Percentiles rank a stretch among this genome's conserved stretches.
Conservation (phyloP, 1,284 basidiomycete species). For the Cutaneotrichosporon dermatis region DNA sequence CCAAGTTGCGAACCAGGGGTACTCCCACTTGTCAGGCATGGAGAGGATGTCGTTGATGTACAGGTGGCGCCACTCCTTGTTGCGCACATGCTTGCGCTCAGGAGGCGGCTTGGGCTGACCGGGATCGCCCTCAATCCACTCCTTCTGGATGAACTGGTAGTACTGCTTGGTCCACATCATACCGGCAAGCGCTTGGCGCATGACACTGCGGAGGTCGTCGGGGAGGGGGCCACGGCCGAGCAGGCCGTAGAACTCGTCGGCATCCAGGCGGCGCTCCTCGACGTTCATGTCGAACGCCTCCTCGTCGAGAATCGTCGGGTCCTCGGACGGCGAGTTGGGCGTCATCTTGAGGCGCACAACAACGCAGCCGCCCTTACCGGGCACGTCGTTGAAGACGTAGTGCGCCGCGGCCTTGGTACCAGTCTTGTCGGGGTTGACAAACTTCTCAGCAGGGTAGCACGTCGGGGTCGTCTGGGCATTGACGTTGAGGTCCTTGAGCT, state of each 20-base stretch:
- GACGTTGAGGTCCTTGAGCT: constrained; percentile 47
- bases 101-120: constrained; percentile 91
- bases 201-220: constrained; percentile 90
- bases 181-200: constrained; percentile 94
- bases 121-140: constrained; percentile 93
- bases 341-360: constrained; percentile 94
- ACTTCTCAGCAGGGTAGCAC: constrained; percentile 44
- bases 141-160: constrained; percentile 92
- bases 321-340: constrained; percentile 65
- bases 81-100: constrained; percentile 78
- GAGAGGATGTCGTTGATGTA: constrained; percentile 92
- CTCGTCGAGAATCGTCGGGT: constrained; percentile 80
- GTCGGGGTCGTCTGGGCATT: constrained; percentile 61
- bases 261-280: constrained; percentile 83
- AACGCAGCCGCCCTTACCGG: constrained; percentile 84
- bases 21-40: constrained; percentile 99
- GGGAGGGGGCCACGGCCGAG: constrained; percentile 75
- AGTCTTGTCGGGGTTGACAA: constrained; percentile 78
- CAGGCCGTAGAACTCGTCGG: constrained; percentile 89
- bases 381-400: constrained; percentile 81
- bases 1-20: constrained; percentile 91
- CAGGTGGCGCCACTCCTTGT: constrained; percentile 91
- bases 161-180: constrained; percentile 99
- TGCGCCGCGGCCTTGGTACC: constrained; percentile 94
- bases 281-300: constrained; percentile 81